A percentile compares a stretch with the other conserved stretches of the same genome.
Evolutionary conservation across 2,329 filamentous ascomycete genomes (phyloP).

Genomic region (Neonectria sp.): DNA sequence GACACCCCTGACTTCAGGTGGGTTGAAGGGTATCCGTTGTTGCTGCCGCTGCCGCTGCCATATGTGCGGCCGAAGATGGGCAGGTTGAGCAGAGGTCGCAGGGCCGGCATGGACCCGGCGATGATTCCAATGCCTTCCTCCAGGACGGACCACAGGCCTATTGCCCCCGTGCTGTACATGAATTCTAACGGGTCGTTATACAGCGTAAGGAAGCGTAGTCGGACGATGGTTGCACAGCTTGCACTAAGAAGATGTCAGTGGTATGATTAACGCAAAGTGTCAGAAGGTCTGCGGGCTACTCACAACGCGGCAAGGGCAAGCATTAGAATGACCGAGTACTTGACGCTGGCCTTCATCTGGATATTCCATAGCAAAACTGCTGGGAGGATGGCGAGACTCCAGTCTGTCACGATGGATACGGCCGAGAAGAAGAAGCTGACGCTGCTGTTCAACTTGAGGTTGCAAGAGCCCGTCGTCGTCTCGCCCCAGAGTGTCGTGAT

Average conservation of each 20-base stretch:
- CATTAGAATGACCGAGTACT: conserved; percentile 39
- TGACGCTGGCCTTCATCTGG: conserved; percentile 45
- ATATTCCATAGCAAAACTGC: conserved; percentile 46
- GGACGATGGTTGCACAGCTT: conserved; percentile 42
- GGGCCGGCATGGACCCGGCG: conserved; percentile 43
- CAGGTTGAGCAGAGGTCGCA: conserved; percentile 39
- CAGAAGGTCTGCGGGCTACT: neutral
- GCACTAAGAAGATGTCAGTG: conserved; percentile 30
- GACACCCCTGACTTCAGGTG: conserved; percentile 14
- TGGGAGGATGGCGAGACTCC: conserved; percentile 44
- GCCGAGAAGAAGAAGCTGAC: conserved; percentile 47
- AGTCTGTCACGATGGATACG: conserved; percentile 46
- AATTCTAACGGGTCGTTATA: conserved; percentile 42
- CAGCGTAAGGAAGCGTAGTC: conserved; percentile 38
- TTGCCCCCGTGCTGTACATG: conserved; percentile 42
- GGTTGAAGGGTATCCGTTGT: conserved; percentile 17
- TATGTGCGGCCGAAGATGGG: conserved; percentile 28
- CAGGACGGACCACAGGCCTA: conserved; percentile 42
- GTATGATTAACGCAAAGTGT: neutral
- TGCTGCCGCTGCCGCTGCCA: conserved; percentile 17
- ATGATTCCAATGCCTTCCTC: conserved; percentile 44
- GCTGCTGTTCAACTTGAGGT: conserved; percentile 34
- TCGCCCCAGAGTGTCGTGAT: conserved; percentile 45
- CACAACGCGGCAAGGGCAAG: conserved; percentile 43
- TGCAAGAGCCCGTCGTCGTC: conserved; percentile 34